Evolutionary conservation across 1,284 basidiomycete genomes (phyloP).

Genomic region (Trichosporon ovoides): DNA sequence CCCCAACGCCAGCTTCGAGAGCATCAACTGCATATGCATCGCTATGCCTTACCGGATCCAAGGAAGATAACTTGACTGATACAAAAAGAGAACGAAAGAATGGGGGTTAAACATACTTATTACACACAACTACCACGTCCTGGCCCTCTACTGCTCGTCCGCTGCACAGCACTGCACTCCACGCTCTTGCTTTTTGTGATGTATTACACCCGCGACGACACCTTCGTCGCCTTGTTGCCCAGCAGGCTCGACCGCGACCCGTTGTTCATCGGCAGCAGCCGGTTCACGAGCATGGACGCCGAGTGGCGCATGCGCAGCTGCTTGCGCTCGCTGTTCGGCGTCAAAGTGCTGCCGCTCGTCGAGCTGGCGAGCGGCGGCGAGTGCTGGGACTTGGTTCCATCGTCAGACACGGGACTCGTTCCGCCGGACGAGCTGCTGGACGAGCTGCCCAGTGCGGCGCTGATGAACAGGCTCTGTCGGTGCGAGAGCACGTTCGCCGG

Average conservation of each 20-base stretch:
- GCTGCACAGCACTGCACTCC: too few species aligned
- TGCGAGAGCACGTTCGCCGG: constrained; percentile 7
- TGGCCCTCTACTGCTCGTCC: neutral
- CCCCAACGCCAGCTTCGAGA: neutral
- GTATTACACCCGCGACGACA: neutral
- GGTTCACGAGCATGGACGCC: constrained; percentile 1
- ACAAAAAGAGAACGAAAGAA: neutral
- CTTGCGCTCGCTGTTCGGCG: neutral
- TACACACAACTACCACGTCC: neutral
- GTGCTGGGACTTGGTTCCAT: neutral
- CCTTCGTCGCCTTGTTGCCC: neutral
- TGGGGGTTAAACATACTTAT: neutral
- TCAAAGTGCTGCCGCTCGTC: neutral
- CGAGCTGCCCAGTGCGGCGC: neutral
- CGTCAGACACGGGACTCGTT: neutral
- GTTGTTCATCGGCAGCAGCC: constrained; percentile 2
- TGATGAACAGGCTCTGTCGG: constrained; percentile 3
- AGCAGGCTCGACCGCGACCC: neutral
- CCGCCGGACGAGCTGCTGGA: neutral
- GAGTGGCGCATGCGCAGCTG: constrained; percentile 4
- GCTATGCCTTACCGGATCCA: neutral
- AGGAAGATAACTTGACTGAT: neutral
- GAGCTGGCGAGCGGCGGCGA: neutral
- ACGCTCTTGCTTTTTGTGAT: too few species aligned
- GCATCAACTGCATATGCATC: neutral